Evolutionary conservation across 1,284 basidiomycete species (phyloP).

Genomic region (Trametes hirsuta): DNA sequence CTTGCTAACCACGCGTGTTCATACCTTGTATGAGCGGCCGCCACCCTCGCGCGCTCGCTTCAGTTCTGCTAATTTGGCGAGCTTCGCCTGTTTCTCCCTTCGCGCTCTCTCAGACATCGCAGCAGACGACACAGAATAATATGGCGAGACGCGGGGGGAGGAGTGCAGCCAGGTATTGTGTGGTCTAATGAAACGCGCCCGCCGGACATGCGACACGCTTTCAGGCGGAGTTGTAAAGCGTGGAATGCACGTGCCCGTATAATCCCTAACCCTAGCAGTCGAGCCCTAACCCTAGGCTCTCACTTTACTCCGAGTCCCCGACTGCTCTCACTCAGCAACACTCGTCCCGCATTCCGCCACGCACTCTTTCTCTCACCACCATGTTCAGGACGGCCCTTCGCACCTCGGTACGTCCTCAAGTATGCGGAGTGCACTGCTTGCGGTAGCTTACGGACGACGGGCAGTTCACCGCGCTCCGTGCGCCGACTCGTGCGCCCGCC

Average conservation of each 20-base stretch:
- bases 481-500: constrained; percentile 25
- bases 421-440: no score
- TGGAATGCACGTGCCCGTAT: constrained; percentile 19
- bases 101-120: constrained; percentile 34
- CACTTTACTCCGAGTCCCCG: constrained; percentile 7
- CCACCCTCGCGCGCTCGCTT: constrained; percentile 43
- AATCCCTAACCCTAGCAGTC: constrained; percentile 12
- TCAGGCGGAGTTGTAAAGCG: constrained; percentile 47
- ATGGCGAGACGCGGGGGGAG: neutral
- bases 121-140: neutral
- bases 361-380: constrained; percentile 28
- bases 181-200: constrained; percentile 24
- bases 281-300: constrained; percentile 18
- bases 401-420: constrained; percentile 42
- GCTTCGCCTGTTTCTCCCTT: constrained; percentile 34
- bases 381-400: constrained; percentile 51
- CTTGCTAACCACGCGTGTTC: constrained; percentile 9
- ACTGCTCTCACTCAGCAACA: constrained; percentile 23
- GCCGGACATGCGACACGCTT: constrained; percentile 32
- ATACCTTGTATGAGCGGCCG: constrained; percentile 39
- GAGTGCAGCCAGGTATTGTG: neutral
- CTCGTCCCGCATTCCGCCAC: constrained; percentile 7
- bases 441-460: neutral
- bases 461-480: constrained; percentile 25
- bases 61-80: constrained; percentile 38